Percentiles rank a stretch among this genome's conserved stretches.
phyloP scores from a whole-genome alignment of 192 early-diverging fungal genomes.

The Podila minutissima region DNA sequence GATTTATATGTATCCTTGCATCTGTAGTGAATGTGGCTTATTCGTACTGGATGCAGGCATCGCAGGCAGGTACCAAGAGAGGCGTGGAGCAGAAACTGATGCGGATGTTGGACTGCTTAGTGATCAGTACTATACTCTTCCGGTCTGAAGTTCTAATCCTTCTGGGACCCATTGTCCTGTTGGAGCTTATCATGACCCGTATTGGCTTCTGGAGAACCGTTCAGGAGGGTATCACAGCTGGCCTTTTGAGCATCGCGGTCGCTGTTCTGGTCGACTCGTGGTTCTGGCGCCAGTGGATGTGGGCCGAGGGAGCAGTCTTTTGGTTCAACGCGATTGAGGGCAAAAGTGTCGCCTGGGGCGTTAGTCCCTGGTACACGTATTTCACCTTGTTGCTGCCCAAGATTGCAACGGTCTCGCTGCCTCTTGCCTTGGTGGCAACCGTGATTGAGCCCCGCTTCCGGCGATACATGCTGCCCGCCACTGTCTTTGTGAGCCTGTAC shows the following conservation, averaged over 20 bases:
- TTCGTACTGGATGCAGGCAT: conserved; percentile 52
- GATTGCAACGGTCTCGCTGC: conserved; percentile 76
- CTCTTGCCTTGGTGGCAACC: conserved; percentile 66
- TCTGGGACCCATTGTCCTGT: conserved; percentile 48
- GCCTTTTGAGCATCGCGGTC: conserved; percentile 30
- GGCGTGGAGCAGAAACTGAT: conserved; percentile 22
- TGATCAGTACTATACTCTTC: conserved; percentile 57
- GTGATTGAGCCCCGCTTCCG: conserved; percentile 56
- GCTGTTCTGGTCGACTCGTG: conserved; percentile 74
- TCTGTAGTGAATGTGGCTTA: conserved; percentile 49
- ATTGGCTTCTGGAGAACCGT: conserved; percentile 28
- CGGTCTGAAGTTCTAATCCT: conserved; percentile 64
- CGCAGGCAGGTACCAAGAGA: neutral
- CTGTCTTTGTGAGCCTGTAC: conserved; percentile 70
- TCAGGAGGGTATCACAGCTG: conserved; percentile 25
- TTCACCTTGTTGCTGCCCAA: conserved; percentile 77
- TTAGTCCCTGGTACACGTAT: conserved; percentile 79
- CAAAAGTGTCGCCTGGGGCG: conserved; percentile 75
- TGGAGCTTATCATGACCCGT: conserved; percentile 43
- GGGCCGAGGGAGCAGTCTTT: conserved; percentile 82
- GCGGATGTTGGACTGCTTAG: conserved; percentile 58
- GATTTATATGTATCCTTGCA: neutral
- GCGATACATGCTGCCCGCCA: conserved; percentile 62
- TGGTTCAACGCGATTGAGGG: conserved; percentile 80
- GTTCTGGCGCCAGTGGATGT: conserved; percentile 77